Conservation (phyloP, 495 filamentous ascomycete species). For the Xylaria longipes region DNA sequence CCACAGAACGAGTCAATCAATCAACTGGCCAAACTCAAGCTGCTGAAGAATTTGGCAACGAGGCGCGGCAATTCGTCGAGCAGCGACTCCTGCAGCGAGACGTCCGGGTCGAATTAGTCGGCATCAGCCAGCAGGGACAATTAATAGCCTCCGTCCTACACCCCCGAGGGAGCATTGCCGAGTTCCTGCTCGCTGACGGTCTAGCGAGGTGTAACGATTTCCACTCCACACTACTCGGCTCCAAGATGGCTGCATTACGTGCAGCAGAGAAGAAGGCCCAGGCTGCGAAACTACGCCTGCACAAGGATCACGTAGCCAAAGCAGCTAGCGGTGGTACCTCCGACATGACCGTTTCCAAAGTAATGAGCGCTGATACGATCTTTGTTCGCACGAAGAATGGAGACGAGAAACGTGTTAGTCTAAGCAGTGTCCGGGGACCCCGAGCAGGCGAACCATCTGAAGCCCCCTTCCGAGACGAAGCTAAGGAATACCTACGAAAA, state of each 20-base stretch:
- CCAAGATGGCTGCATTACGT: conserved; percentile 82
- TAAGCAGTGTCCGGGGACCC: conserved; percentile 92
- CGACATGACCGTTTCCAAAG: conserved; percentile 82
- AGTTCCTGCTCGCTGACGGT: conserved; percentile 84
- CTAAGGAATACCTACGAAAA: conserved; percentile 95
- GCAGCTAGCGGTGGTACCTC: conserved; percentile 60
- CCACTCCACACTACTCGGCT: conserved; percentile 87
- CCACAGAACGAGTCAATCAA: conserved; percentile 78
- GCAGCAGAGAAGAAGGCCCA: conserved; percentile 89
- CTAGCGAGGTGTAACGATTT: conserved; percentile 91
- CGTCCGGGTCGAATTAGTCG: conserved; percentile 80
- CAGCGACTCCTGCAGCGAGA: conserved; percentile 81
- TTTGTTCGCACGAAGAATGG: conserved; percentile 83
- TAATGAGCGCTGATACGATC: conserved; percentile 89
- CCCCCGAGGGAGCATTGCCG: conserved; percentile 88
- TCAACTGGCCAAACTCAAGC: conserved; percentile 78
- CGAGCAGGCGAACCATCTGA: conserved; percentile 66
- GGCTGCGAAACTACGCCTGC: conserved; percentile 72
- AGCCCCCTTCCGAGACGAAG: conserved; percentile 85
- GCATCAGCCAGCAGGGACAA: conserved; percentile 84
- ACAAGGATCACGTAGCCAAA: conserved; percentile 76
- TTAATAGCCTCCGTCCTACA: conserved; percentile 82
- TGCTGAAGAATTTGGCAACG: conserved; percentile 85
- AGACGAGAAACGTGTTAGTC: conserved; percentile 83
- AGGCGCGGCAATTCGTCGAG: conserved; percentile 87